Percentiles rank a stretch among this genome's conserved stretches.
phyloP scores from a whole-genome alignment of 2,329 filamentous ascomycete genomes.

The Taxawa tesnikishii region DNA sequence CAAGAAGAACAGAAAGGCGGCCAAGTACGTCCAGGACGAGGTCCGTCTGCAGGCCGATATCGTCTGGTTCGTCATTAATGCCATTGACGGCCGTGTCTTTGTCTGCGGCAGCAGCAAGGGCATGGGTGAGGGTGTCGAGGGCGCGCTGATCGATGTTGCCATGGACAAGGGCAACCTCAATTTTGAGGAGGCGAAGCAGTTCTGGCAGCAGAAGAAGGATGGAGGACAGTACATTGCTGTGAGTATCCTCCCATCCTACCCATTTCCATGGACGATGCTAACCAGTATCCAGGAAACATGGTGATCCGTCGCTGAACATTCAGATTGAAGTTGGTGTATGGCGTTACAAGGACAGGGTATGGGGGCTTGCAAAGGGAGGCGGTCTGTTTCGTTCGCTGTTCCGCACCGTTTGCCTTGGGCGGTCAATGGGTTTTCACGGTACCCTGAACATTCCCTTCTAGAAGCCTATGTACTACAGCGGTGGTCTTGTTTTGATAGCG shows the following conservation, averaged over 20 bases:
- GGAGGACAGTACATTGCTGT: slow-evolving; percentile 84
- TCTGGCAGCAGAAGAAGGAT: slow-evolving; percentile 86
- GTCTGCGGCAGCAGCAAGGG: slow-evolving; percentile 92
- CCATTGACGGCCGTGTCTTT: slow-evolving; percentile 89
- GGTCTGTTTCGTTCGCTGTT: too few species aligned
- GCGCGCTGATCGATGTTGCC: slow-evolving; percentile 75
- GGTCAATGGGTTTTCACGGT: too few species aligned
- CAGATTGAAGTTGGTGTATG: too few species aligned
- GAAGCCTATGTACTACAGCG: too few species aligned
- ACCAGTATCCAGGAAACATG: too few species aligned
- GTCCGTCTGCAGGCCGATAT: slow-evolving; percentile 82
- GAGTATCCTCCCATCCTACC: slow-evolving; percentile 1
- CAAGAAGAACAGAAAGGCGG: slow-evolving; percentile 49
- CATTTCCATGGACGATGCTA: too few species aligned
- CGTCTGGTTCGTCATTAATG: slow-evolving; percentile 97
- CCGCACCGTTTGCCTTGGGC: too few species aligned
- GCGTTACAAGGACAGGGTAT: too few species aligned
- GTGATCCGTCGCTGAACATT: too few species aligned
- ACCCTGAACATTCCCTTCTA: too few species aligned
- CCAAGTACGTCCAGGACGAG: slow-evolving; percentile 92
- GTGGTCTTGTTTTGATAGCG: too few species aligned
- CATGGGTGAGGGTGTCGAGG: slow-evolving; percentile 94
- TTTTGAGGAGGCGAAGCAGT: slow-evolving; percentile 66
- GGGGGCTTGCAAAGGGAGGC: too few species aligned
- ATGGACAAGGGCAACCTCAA: slow-evolving; percentile 87